Percentiles rank a stretch among this genome's conserved stretches.
These are phyloP conservation scores for Ulvella scutata DNA, from an alignment of 139 green algal species.

Conservation along the genomic window DNA sequence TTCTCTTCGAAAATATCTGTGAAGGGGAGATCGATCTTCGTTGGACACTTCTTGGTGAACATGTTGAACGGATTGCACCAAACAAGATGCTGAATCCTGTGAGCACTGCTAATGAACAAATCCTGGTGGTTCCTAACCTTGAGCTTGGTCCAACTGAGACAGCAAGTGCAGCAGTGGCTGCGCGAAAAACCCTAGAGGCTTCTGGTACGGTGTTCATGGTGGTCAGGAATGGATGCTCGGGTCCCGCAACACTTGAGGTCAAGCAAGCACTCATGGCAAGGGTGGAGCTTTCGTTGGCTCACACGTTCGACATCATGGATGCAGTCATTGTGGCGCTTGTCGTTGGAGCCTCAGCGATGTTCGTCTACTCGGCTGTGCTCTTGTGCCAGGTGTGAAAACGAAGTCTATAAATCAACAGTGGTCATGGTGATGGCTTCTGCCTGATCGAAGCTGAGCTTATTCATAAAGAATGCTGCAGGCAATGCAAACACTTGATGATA, in stretches of 20 bases:
- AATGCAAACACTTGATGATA: no score
- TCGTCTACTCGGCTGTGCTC: neutral
- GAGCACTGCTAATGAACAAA: neutral
- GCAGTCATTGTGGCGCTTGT: neutral
- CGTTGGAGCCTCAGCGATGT: neutral
- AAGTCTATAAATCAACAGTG: no score
- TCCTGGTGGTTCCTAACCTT: neutral
- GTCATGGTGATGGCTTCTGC: no score
- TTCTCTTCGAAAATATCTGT: neutral
- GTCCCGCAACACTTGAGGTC: neutral
- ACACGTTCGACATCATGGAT: neutral
- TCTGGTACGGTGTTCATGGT: neutral
- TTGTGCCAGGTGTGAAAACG: neutral
- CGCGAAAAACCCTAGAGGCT: neutral
- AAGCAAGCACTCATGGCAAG: neutral
- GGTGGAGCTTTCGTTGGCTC: neutral
- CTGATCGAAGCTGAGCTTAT: no score
- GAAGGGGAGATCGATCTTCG: neutral
- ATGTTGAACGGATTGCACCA: neutral
- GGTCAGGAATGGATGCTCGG: neutral
- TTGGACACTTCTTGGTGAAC: neutral
- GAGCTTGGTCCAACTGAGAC: neutral
- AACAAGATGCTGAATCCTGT: neutral
- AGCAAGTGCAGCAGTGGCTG: neutral
- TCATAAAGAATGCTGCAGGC: no score